Evolutionary conservation across 2,329 filamentous ascomycete species (phyloP).

Genomic region (Fusarium foetens): DNA sequence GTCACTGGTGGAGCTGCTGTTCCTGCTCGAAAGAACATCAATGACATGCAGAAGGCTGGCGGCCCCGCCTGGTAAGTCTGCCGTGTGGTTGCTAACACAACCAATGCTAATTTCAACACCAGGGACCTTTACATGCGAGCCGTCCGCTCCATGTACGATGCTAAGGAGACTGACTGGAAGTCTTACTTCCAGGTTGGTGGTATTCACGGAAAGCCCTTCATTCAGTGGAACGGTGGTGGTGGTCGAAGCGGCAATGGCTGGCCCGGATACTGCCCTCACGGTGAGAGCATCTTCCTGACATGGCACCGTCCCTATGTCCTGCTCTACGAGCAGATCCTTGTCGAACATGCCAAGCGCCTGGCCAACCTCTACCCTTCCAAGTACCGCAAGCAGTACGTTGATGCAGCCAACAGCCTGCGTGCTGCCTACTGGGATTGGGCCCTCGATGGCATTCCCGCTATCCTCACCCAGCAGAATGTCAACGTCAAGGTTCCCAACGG

Average conservation of each 20-base stretch:
- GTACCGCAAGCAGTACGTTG: slow-evolving; percentile 51
- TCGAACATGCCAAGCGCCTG: slow-evolving; percentile 57
- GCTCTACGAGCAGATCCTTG: slow-evolving; percentile 67
- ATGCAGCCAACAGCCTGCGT: slow-evolving; percentile 59
- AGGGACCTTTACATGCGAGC: slow-evolving; percentile 63
- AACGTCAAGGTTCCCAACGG: slow-evolving; percentile 56
- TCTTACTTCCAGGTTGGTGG: slow-evolving; percentile 64
- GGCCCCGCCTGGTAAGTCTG: slow-evolving; percentile 57
- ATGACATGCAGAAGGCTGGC: slow-evolving; percentile 54
- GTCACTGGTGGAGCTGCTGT: slow-evolving; percentile 53
- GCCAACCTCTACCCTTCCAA: slow-evolving; percentile 55
- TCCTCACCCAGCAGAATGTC: slow-evolving; percentile 50
- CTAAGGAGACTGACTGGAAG: slow-evolving; percentile 52
- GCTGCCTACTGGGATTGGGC: slow-evolving; percentile 68
- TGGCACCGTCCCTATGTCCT: slow-evolving; percentile 68
- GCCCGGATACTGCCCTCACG: slow-evolving; percentile 59
- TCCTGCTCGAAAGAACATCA: slow-evolving; percentile 60
- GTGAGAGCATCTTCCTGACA: slow-evolving; percentile 59
- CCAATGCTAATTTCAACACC: slow-evolving; percentile 19
- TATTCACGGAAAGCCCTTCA: slow-evolving; percentile 57
- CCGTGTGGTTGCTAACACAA: not conserved
- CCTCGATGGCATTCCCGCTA: slow-evolving; percentile 55
- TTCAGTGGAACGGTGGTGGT: slow-evolving; percentile 56
- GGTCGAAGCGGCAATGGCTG: slow-evolving; percentile 43
- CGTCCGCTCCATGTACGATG: slow-evolving; percentile 55